phyloP scores from a whole-genome alignment of 2,329 filamentous ascomycete species.

The Curvularia hawaiiensis region DNA sequence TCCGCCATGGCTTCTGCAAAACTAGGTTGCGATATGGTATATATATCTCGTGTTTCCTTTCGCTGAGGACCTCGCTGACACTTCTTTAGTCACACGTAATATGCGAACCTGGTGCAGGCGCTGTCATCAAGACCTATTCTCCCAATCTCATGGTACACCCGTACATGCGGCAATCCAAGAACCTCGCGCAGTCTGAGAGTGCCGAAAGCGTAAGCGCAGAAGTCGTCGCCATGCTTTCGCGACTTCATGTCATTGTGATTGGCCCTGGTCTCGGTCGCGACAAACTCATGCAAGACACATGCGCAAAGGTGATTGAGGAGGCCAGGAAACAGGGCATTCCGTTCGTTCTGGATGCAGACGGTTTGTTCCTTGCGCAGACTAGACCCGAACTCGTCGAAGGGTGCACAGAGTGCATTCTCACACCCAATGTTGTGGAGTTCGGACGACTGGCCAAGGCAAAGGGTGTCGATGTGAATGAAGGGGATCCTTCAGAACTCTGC shows the following conservation, averaged over 20 bases:
- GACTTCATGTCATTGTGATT: constrained; percentile 90
- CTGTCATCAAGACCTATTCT: constrained; percentile 96
- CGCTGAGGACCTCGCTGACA: constrained; percentile 22
- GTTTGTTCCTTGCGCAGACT: constrained; percentile 76
- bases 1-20: constrained; percentile 95
- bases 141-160: constrained; percentile 99
- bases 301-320: constrained; percentile 76
- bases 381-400: constrained; percentile 78
- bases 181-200: constrained; percentile 59
- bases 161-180: constrained; percentile 80
- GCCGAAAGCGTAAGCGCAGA: constrained; percentile 67
- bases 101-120: constrained; percentile 82
- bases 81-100: constrained; percentile 80
- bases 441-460: constrained; percentile 77
- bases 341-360: constrained; percentile 91
- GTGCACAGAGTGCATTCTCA: constrained; percentile 84
- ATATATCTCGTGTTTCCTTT: neutral
- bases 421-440: constrained; percentile 95
- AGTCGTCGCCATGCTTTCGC: constrained; percentile 80
- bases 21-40: constrained; percentile 88
- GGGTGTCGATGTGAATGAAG: constrained; percentile 65
- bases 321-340: constrained; percentile 75
- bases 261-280: constrained; percentile 93
- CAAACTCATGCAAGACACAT: constrained; percentile 85
- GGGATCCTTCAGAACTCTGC: constrained; percentile 63